phyloP scores from a whole-genome alignment of 2,329 filamentous ascomycete species.

The Exophiala sideris region DNA sequence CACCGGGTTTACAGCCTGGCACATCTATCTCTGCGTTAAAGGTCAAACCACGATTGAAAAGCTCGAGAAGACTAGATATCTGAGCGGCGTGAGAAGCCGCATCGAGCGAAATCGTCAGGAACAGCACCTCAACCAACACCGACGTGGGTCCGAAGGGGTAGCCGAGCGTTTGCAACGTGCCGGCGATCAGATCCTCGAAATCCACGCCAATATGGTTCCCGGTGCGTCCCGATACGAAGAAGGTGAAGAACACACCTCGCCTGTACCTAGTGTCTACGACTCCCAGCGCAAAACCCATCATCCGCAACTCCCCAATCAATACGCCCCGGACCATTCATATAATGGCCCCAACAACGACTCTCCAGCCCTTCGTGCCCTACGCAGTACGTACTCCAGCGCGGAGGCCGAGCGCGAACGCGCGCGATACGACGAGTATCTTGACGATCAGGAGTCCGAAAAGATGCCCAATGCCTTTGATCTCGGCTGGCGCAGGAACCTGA shows the following conservation, averaged over 20 bases:
- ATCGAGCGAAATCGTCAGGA: slow-evolving; percentile 63
- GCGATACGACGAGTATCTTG: slow-evolving; percentile 75
- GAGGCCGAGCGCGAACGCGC: slow-evolving; percentile 64
- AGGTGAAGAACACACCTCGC: slow-evolving; percentile 60
- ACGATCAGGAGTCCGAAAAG: slow-evolving; percentile 82
- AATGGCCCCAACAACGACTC: slow-evolving; percentile 17
- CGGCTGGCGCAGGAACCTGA: slow-evolving; percentile 74
- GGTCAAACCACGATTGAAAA: slow-evolving; percentile 95
- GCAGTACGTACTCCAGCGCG: slow-evolving; percentile 37
- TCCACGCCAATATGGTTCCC: slow-evolving; percentile 76
- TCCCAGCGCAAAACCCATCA: slow-evolving; percentile 1
- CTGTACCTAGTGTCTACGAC: slow-evolving; percentile 22
- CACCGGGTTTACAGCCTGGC: slow-evolving; percentile 86
- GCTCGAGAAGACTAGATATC: slow-evolving; percentile 90
- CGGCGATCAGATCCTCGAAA: slow-evolving; percentile 72
- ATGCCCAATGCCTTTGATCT: slow-evolving; percentile 93
- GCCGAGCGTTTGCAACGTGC: slow-evolving; percentile 53
- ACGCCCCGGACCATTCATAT: slow-evolving; percentile 8
- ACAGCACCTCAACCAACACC: slow-evolving; percentile 47
- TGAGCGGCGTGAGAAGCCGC: slow-evolving; percentile 71
- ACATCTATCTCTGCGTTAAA: slow-evolving; percentile 72
- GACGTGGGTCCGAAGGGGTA: slow-evolving; percentile 32
- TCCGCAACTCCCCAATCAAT: slow-evolving; percentile 4
- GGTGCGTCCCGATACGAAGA: slow-evolving; percentile 78
- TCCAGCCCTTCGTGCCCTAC: slow-evolving; percentile 48